Percentiles rank a stretch among this genome's conserved stretches.
Evolutionary conservation across 768 basidiomycete genomes (phyloP).

Genomic region (Pisolithus tinctorius): DNA sequence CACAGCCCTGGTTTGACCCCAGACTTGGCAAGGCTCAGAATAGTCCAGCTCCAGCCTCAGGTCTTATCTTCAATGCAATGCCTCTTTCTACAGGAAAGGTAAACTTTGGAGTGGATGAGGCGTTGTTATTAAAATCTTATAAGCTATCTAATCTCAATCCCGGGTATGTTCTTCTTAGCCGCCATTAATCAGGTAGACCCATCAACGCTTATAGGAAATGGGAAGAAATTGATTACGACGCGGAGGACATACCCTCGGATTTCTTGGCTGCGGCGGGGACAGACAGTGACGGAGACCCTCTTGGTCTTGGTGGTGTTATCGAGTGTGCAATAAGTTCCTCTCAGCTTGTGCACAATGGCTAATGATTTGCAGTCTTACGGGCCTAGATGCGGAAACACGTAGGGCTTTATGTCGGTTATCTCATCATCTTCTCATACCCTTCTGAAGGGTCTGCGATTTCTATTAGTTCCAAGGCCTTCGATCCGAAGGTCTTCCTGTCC

Average conservation of each 20-base stretch:
- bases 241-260: constrained; percentile 69
- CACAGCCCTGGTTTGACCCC: neutral
- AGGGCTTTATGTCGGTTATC: constrained; percentile 24
- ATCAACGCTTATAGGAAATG: constrained; percentile 51
- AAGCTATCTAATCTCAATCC: constrained; percentile 74
- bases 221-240: constrained; percentile 86
- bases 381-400: constrained; percentile 79
- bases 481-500: constrained; percentile 90
- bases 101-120: constrained; percentile 73
- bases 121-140: constrained; percentile 80
- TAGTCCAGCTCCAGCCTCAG: no score
- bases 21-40: no score
- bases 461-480: constrained; percentile 90
- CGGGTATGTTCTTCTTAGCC: constrained; percentile 39
- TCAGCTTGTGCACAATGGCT: constrained; percentile 1
- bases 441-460: constrained; percentile 68
- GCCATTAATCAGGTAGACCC: neutral
- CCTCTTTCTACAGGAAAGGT: constrained; percentile 45
- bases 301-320: constrained; percentile 65
- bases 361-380: constrained; percentile 40
- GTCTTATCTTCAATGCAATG: constrained; percentile 7
- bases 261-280: constrained; percentile 51
- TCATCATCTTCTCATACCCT: constrained; percentile 6
- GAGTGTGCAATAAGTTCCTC: constrained; percentile 39
- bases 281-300: constrained; percentile 64